Evolutionary conservation across 768 basidiomycete species (phyloP).

Genomic region (Termitomyces titanicus): DNA sequence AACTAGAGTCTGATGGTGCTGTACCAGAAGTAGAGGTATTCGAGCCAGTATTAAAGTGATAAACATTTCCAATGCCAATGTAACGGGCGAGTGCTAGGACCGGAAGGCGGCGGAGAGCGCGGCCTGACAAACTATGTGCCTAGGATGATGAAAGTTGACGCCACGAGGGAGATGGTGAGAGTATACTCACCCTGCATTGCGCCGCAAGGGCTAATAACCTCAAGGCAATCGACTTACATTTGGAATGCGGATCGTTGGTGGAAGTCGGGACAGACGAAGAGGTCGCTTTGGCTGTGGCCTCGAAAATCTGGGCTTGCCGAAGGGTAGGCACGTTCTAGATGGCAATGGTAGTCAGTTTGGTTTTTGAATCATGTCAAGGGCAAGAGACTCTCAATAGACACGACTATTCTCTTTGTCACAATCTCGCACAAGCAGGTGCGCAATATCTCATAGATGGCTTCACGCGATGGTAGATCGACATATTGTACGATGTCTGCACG

Average conservation of each 20-base stretch:
- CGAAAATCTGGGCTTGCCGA: conserved; percentile 57
- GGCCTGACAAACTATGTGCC: conserved; percentile 86
- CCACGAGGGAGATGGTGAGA: not conserved
- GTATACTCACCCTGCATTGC: conserved; percentile 69
- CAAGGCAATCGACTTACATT: conserved; percentile 50
- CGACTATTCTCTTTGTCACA: conserved; percentile 66
- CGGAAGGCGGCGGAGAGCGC: conserved; percentile 88
- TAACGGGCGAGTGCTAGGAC: conserved; percentile 88
- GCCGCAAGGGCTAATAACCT: conserved; percentile 66
- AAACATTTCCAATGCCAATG: conserved; percentile 52
- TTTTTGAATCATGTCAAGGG: not conserved
- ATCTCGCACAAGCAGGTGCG: conserved; percentile 81
- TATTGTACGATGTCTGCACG: conserved; percentile 97
- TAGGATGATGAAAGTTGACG: conserved; percentile 21
- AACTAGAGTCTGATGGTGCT: not conserved
- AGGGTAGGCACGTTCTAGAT: conserved; percentile 58
- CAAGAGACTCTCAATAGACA: conserved; percentile 46
- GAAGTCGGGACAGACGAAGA: conserved; percentile 3
- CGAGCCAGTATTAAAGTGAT: conserved; percentile 1
- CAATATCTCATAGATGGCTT: conserved; percentile 93
- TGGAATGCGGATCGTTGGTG: conserved; percentile 36
- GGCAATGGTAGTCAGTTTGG: conserved; percentile 1
- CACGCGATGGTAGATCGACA: conserved; percentile 84
- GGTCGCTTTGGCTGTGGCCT: conserved; percentile 34
- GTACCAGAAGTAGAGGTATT: not conserved